Evolutionary conservation across 2,329 filamentous ascomycete genomes (phyloP), one percentile per base, ranked within the genome.

Genomic region (Hortaea sp.): DNA sequence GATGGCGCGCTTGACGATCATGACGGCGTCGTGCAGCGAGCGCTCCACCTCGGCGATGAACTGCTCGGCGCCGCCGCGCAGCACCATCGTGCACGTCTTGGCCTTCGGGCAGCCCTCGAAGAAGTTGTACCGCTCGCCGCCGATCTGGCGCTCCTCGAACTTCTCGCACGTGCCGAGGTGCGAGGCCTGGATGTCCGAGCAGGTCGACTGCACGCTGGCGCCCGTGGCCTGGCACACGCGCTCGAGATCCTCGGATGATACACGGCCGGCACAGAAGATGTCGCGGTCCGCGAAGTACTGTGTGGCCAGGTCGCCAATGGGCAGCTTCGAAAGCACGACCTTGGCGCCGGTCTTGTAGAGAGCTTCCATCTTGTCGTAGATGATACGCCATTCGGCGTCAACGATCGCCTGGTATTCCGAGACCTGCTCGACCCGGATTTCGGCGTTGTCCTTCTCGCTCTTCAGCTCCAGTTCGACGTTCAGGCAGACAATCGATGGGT

Each of bases 391-490:
- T 70, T 98, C 92, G 29, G 92, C 92, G 63, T 98, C 92, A 64
- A 98, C 92, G 58, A 98, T 95, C 53, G 92, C 92, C 72, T 98
- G 92, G 74, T 98, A 98, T 71, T 98, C 92, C 13, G 90, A 94
- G 44, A 98, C 92, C 69, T 97, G 89, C 71, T 97, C 92, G 48
- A 98, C 89, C 49, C 92, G 84, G 53, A 98, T 88, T 73, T 98
- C 92, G 49, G 92, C 92, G 62, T 98, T 98, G 73, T 98, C 92
- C 77, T 95, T 98, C 69, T 98, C 92, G 52, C 87, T 90, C 81
- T 98, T 98, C 58, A 98, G 76, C 73, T 98, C 92, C 51, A 98
- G 77, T 71, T 98, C 92, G 58, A 98, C 92, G 66, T 97, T 98
- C 58, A 98, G 73, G 70, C 90, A 97, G 51, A 95, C 86, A 57